phyloP scores from a whole-genome alignment of 2,329 filamentous ascomycete species.

The Stemphylium vesicarium region DNA sequence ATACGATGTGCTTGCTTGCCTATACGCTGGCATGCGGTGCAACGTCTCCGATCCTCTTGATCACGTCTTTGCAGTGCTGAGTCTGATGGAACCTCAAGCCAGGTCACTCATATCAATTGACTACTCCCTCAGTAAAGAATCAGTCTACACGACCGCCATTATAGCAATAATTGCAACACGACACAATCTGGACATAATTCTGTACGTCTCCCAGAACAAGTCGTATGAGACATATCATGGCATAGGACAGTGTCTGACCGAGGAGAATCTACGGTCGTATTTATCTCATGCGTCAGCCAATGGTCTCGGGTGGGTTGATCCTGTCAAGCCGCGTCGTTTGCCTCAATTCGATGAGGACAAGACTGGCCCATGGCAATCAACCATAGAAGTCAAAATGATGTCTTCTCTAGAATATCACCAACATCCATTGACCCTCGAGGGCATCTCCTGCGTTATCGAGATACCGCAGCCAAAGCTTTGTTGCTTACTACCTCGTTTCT shows the following conservation, averaged over 20 bases:
- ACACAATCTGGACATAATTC: neutral
- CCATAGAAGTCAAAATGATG: neutral
- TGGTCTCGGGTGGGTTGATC: no score
- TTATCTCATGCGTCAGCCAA: no score
- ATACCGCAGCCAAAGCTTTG: neutral
- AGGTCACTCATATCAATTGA: conserved; percentile 5
- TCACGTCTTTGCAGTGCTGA: neutral
- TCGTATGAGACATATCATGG: no score
- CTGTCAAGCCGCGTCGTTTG: no score
- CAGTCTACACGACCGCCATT: neutral
- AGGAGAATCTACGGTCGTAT: no score
- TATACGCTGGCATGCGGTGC: conserved; percentile 12
- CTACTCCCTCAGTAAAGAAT: conserved; percentile 5
- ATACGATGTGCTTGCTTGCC: conserved; percentile 10
- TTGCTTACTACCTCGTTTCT: neutral
- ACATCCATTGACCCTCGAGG: neutral
- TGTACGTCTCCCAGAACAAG: neutral
- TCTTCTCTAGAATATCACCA: neutral
- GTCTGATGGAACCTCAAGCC: conserved; percentile 8
- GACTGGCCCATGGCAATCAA: neutral
- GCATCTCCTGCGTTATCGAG: neutral
- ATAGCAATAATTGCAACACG: neutral
- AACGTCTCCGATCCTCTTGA: no score
- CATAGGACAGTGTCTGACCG: no score
- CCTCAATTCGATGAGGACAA: neutral